phyloP scores from a whole-genome alignment of 208 protist species.

The Trypanosoma caninum region DNA sequence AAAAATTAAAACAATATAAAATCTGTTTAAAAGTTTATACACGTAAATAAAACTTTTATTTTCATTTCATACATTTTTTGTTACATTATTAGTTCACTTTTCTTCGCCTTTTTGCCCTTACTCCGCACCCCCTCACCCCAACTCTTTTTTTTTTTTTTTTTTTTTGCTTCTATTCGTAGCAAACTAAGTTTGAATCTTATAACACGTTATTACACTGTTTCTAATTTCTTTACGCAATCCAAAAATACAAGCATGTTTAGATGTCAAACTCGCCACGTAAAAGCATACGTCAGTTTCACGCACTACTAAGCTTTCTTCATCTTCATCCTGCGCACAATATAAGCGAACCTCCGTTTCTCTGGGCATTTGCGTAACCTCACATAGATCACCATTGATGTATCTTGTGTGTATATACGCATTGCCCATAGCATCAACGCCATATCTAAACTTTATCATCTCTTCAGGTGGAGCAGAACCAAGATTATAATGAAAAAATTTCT shows the following conservation, averaged over 20 bases:
- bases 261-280: constrained; percentile 35
- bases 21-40: too few relatives aligned
- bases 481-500: neutral
- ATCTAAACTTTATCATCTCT: neutral
- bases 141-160: neutral
- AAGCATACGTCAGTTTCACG: constrained; percentile 35
- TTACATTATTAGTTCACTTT: neutral
- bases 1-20: neutral
- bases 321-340: constrained; percentile 14
- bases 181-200: neutral
- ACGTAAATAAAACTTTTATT: neutral
- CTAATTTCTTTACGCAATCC: constrained; percentile 22
- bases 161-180: neutral
- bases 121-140: neutral
- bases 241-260: constrained; percentile 23
- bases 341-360: constrained; percentile 28
- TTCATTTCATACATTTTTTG: too few relatives aligned
- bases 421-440: constrained; percentile 10
- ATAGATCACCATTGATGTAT: constrained; percentile 18
- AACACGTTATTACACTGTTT: constrained; percentile 31
- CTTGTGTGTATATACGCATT: constrained; percentile 17
- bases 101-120: neutral
- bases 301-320: constrained; percentile 1
- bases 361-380: constrained; percentile 22
- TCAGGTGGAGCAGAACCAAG: constrained; percentile 3